Evolutionary conservation across 345 rosid genomes (phyloP), one percentile per base, ranked within the genome.

Genomic region (Salix suchowensis): DNA sequence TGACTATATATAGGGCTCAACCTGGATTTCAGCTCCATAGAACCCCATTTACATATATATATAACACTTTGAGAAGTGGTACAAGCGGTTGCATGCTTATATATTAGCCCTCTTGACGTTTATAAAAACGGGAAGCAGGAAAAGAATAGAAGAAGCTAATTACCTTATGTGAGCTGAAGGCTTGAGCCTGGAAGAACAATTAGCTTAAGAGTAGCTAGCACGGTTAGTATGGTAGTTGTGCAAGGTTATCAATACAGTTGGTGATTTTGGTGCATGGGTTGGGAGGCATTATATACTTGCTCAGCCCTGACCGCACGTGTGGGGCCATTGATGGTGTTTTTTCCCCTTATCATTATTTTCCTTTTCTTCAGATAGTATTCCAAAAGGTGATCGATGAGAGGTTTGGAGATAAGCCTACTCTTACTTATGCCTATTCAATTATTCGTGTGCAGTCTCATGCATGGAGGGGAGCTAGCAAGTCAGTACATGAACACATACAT

Each of bases 271-370:
- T 72, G 69, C 48, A 67, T 55, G 77, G 73, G 68, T 21, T 67
- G 72, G 28, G 24, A 39, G 68, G 73, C 36, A 23, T 78, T 78
- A 82, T 86, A 86, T 86, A 89, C 81, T 62, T 80, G 82, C 65
- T 67, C 58, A 65, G 37, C 46, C 28, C 30, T 12, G 75, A 69
- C 37, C 55, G 30, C 13, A 72, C 21, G 40, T 13, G 84, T 69
- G 78, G 73, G 86, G 67, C 60, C 80, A 62, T 13, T 40, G 61
- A 34, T 42, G 74, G 26, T 64, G n/a, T 72, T 30, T 77, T 55
- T 37, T 74, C 58, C 42, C 42, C 71, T 62, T 70, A 66, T 78
- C 80, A 73, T 36, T 32, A 71, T 42, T 48, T 61, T 19, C 52
- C 54, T 71, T 71, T 71, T 48, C 24, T 65, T 62, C 50, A 52